Conservation (phyloP, 1,284 basidiomycete species). For the Sanghuangporus sanghuang region DNA sequence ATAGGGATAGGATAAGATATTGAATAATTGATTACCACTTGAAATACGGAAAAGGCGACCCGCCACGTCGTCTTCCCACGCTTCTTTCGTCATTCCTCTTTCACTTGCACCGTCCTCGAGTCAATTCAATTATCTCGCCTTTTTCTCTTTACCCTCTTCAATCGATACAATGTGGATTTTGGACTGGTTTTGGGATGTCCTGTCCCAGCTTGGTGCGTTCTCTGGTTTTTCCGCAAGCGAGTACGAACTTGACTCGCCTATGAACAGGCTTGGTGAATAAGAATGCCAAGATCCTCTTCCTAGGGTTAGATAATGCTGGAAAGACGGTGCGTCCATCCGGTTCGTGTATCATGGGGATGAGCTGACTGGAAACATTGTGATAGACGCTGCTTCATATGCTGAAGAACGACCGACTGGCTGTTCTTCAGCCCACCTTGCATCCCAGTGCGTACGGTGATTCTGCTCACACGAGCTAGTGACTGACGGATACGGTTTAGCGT, state of each 20-base stretch:
- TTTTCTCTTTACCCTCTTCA: neutral
- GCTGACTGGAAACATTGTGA: conserved; percentile 2
- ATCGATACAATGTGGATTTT: conserved; percentile 61
- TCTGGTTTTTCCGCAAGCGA: neutral
- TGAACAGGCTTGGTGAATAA: conserved; percentile 88
- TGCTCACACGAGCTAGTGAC: conserved; percentile 13
- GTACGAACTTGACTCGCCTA: neutral
- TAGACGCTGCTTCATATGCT: conserved; percentile 99
- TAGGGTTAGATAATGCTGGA: conserved; percentile 98
- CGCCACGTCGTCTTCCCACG: conserved; percentile 9
- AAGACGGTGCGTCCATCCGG: conserved; percentile 75
- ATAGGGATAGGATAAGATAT: no score
- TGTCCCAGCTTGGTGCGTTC: conserved; percentile 75
- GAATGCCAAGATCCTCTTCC: conserved; percentile 99
- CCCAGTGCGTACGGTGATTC: conserved; percentile 64
- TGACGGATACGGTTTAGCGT: conserved; percentile 51
- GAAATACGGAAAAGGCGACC: neutral
- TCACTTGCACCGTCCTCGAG: neutral
- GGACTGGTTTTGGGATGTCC: conserved; percentile 95
- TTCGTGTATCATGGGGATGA: neutral
- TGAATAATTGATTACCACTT: no score
- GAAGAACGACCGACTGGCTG: conserved; percentile 98
- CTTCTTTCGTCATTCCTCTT: neutral
- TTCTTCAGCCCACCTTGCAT: conserved; percentile 96
- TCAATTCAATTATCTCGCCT: neutral